Conservation (phyloP, 2,329 filamentous ascomycete species). For the Exophiala sideris region DNA sequence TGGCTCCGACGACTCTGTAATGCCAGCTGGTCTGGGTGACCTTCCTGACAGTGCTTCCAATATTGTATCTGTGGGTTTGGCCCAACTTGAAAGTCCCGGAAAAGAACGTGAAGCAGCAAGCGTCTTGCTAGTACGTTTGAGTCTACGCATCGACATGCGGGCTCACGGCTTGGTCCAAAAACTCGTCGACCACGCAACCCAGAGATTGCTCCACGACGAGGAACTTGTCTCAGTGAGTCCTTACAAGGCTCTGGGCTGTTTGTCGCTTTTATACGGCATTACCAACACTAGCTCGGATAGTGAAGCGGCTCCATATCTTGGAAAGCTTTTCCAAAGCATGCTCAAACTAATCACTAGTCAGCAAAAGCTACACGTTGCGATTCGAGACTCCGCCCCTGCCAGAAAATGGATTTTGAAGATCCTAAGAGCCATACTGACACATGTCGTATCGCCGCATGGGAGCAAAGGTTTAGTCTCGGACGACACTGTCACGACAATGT, state of each 20-base stretch:
- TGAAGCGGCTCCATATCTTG: conserved; percentile 67
- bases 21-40: conserved; percentile 50
- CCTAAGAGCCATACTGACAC: conserved; percentile 68
- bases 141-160: conserved; percentile 87
- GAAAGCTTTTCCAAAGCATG: conserved; percentile 63
- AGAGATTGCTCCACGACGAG: conserved; percentile 51
- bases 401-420: conserved; percentile 82
- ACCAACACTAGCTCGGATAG: conserved; percentile 68
- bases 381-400: conserved; percentile 67
- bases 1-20: conserved; percentile 18
- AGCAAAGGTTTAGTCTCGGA: conserved; percentile 31
- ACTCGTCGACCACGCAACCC: conserved; percentile 69
- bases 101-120: conserved; percentile 91
- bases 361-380: conserved; percentile 53
- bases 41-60: conserved; percentile 69
- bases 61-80: conserved; percentile 66
- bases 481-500: conserved; percentile 45
- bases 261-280: conserved; percentile 76
- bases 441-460: conserved; percentile 57
- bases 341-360: conserved; percentile 56
- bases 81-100: conserved; percentile 69
- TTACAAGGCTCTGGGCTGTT: conserved; percentile 73
- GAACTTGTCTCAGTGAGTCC: conserved; percentile 48
- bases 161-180: conserved; percentile 64
- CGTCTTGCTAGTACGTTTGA: conserved; percentile 72